A percentile compares a stretch with the other conserved stretches of the same genome.
Conservation (phyloP, 495 filamentous ascomycete genomes). For the Choiromyces venosus region DNA sequence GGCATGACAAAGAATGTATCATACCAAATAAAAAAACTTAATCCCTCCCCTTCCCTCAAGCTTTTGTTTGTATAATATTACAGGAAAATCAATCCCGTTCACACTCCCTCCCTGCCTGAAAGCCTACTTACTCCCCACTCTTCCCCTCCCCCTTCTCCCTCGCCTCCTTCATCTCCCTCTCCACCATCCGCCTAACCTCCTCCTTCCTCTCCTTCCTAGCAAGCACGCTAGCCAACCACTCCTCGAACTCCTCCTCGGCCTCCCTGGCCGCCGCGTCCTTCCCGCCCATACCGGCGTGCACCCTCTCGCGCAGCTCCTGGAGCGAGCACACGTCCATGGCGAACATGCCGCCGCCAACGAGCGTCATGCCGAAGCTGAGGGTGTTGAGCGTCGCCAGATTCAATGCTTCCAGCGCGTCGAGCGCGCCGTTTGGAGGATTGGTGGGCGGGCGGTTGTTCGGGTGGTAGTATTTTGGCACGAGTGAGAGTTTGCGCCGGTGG, state of each 20-base stretch:
- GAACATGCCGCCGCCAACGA: constrained; percentile 53
- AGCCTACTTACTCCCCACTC: too few species aligned
- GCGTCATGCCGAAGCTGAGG: constrained; percentile 53
- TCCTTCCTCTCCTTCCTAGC: constrained; percentile 51
- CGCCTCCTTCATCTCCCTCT: constrained; percentile 43
- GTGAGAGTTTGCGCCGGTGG: constrained; percentile 45
- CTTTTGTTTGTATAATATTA: constrained; percentile 1
- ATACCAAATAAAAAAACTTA: background rate
- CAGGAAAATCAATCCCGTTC: background rate
- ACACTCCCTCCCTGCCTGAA: background rate
- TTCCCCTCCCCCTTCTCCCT: constrained; percentile 16
- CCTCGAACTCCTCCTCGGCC: constrained; percentile 49
- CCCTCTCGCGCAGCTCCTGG: constrained; percentile 53
- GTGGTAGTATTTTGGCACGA: constrained; percentile 53
- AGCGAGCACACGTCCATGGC: constrained; percentile 55
- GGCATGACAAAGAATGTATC: background rate
- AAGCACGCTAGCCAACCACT: constrained; percentile 55
- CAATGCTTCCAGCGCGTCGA: constrained; percentile 61
- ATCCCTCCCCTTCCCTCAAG: too few species aligned
- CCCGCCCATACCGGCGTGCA: constrained; percentile 29
- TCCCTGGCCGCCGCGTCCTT: constrained; percentile 27
- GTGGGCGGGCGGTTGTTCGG: constrained; percentile 39
- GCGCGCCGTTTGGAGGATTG: constrained; percentile 47
- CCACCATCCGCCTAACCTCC: constrained; percentile 33
- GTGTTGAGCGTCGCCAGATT: constrained; percentile 63